phyloP scores from a whole-genome alignment of 108 stramenopile genomes.

The Fragilariopsis cylindrus region DNA sequence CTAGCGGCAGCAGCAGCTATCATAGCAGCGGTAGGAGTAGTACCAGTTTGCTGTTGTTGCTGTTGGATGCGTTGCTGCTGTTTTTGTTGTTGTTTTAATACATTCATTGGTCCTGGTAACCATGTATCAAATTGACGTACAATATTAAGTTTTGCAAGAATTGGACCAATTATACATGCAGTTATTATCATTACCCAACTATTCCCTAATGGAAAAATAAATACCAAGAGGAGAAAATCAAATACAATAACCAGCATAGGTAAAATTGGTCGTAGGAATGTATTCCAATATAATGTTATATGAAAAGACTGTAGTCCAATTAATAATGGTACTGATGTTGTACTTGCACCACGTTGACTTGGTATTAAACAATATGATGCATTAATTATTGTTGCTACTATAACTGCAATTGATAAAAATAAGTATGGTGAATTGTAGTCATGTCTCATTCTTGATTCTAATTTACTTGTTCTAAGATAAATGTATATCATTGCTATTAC shows the following conservation, averaged over 20 bases:
- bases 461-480: constrained; percentile 4
- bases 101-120: constrained; percentile 14
- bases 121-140: constrained; percentile 5
- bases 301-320: constrained; percentile 14
- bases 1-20: neutral
- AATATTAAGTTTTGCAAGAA: constrained; percentile 4
- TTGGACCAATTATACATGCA: constrained; percentile 10
- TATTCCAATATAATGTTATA: constrained; percentile 13
- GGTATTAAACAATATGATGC: constrained; percentile 11
- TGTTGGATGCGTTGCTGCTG: neutral
- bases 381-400: constrained; percentile 14
- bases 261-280: neutral
- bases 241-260: constrained; percentile 8
- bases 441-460: constrained; percentile 14
- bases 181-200: constrained; percentile 35
- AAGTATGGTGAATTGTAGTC: constrained; percentile 7
- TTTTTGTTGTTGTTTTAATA: constrained; percentile 1
- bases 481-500: constrained; percentile 17
- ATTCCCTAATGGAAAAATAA: constrained; percentile 29
- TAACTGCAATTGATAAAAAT: constrained; percentile 8
- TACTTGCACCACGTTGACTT: constrained; percentile 2
- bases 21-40: neutral
- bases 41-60: neutral
- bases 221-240: constrained; percentile 11
- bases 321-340: constrained; percentile 8